Percentiles rank a stretch among this genome's conserved stretches.
Conservation (phyloP, 768 basidiomycete species). For the Cytidiella melzeri region DNA sequence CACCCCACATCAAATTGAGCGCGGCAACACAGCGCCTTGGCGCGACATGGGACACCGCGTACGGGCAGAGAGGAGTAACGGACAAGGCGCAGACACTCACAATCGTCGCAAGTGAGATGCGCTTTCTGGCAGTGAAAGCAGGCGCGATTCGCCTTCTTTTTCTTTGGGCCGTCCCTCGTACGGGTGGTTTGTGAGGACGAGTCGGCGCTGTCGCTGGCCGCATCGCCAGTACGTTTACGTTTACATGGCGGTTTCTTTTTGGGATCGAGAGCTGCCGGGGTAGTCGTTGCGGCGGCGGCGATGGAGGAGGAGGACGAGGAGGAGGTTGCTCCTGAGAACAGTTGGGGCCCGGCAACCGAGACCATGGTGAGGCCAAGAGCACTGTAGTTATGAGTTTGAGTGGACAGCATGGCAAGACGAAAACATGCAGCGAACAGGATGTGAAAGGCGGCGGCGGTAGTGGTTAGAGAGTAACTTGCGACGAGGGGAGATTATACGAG, state of each 20-base stretch:
- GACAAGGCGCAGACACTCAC: constrained; percentile 50
- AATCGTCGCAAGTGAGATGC: constrained; percentile 97
- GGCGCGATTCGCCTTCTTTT: constrained; percentile 92
- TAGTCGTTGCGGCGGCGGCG: constrained; percentile 16
- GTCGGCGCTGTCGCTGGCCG: constrained; percentile 49
- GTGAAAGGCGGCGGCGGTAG: constrained; percentile 12
- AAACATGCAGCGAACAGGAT: constrained; percentile 18
- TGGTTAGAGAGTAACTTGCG: background rate
- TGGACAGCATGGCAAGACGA: constrained; percentile 18
- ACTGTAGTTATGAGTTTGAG: constrained; percentile 15
- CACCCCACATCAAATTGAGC: background rate
- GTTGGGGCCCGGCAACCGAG: constrained; percentile 5
- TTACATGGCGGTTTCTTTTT: constrained; percentile 41
- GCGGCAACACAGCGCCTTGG: background rate
- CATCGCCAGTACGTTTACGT: constrained; percentile 57
- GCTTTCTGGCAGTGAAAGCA: constrained; percentile 97
- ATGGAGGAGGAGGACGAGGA: constrained; percentile 17
- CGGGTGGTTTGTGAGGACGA: constrained; percentile 36
- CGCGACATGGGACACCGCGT: background rate
- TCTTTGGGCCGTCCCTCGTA: constrained; percentile 75
- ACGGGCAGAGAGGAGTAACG: background rate
- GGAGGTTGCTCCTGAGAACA: constrained; percentile 16
- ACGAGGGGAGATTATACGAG: constrained; percentile 4
- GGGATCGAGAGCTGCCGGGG: constrained; percentile 16
- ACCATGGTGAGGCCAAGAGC: constrained; percentile 20